These are phyloP conservation scores for Cyberlindnera samutprakarnensis DNA, from an alignment of 805 yeast species.

Conservation along the genomic window DNA sequence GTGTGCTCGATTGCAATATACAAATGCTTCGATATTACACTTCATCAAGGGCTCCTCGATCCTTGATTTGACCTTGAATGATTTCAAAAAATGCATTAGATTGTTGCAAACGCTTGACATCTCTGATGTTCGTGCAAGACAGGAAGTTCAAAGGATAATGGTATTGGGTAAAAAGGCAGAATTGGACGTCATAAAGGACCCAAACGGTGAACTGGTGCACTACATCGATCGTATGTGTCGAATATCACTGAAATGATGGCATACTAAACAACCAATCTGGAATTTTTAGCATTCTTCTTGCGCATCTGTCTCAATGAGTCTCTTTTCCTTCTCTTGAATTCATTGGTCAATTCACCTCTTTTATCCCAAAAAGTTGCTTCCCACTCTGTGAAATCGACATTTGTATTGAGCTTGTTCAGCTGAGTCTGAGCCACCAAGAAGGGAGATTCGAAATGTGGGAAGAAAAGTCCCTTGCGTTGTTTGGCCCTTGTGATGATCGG, in stretches of 20 bases:
- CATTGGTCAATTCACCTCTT: slow-evolving; percentile 74
- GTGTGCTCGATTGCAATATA: slow-evolving; percentile 11
- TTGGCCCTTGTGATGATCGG: slow-evolving; percentile 22
- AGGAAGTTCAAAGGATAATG: slow-evolving; percentile 53
- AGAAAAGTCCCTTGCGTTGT: slow-evolving; percentile 46
- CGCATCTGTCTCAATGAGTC: slow-evolving; percentile 58
- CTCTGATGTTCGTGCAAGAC: slow-evolving; percentile 11
- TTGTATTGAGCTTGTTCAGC: slow-evolving; percentile 42
- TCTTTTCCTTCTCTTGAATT: slow-evolving; percentile 65
- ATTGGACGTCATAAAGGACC: slow-evolving; percentile 34
- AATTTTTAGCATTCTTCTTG: slow-evolving; percentile 30
- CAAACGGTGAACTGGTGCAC: neutral
- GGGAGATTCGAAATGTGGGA: slow-evolving; percentile 80
- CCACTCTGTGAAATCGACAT: slow-evolving; percentile 39
- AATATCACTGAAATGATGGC: neutral
- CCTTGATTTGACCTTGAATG: slow-evolving; percentile 21
- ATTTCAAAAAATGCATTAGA: slow-evolving; percentile 20
- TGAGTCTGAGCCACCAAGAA: slow-evolving; percentile 83
- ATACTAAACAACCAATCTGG: slow-evolving; percentile 14
- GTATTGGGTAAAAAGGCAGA: slow-evolving; percentile 52
- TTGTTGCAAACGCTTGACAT: slow-evolving; percentile 13
- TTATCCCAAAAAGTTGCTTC: slow-evolving; percentile 75
- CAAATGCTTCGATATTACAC: slow-evolving; percentile 14
- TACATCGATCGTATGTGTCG: slow-evolving; percentile 6
- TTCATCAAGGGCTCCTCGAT: slow-evolving; percentile 11